These are phyloP conservation scores for Agarophyton chilense DNA, from an alignment of 23 red algal genomes.

Conservation along the genomic window DNA sequence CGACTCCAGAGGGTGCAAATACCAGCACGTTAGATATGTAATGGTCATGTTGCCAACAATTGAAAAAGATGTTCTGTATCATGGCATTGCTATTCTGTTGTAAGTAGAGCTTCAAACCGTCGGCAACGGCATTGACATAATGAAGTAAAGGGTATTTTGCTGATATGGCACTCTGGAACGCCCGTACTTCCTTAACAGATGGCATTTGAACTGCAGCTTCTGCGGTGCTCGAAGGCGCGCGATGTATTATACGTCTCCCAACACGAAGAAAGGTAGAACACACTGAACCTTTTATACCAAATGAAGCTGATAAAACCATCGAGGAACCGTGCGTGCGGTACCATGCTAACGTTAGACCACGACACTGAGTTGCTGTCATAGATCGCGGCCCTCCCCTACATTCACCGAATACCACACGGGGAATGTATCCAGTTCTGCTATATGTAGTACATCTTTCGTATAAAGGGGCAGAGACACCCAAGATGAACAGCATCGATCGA, in stretches of 20 bases:
- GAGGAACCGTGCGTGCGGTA: no score
- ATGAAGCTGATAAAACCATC: no score
- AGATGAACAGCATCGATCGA: background rate
- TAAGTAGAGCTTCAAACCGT: background rate
- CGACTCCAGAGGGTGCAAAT: background rate
- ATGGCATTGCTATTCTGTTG: background rate
- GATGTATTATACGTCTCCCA: background rate
- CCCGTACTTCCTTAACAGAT: no score
- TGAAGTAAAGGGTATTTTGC: background rate
- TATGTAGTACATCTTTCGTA: conserved; percentile 21
- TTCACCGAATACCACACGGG: no score
- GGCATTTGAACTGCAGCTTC: no score
- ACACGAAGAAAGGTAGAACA: no score
- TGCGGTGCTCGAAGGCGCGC: no score
- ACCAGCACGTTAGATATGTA: background rate
- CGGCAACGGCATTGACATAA: background rate
- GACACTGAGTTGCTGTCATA: no score
- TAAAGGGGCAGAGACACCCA: background rate
- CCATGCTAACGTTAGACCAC: no score
- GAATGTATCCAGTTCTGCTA: background rate
- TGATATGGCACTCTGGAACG: no score
- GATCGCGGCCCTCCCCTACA: no score
- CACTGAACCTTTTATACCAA: no score
- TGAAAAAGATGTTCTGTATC: background rate
- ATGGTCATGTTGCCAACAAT: background rate